A percentile compares a stretch with the other conserved stretches of the same genome.
phyloP scores from a whole-genome alignment of 176 grass and related monocot genomes.

The Aegilops bicornis region DNA sequence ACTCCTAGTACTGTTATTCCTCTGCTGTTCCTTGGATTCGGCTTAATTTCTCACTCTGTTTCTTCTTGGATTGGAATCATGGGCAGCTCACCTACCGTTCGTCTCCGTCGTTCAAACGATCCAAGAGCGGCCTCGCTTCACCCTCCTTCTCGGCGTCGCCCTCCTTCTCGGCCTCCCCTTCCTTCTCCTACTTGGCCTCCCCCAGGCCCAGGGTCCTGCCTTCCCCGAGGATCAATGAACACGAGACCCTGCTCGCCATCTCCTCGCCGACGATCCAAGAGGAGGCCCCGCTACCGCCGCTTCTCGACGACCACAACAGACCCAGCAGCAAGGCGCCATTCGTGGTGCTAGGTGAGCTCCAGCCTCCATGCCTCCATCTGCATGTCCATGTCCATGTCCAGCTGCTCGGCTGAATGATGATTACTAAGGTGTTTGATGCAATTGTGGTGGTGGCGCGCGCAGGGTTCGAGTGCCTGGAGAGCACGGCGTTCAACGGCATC shows the following conservation, averaged over 20 bases:
- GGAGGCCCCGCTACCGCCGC: background rate
- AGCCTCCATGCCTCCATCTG: background rate
- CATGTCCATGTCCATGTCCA: too few species aligned
- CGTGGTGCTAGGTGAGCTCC: slow-evolving; percentile 19
- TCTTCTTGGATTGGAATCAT: too few species aligned
- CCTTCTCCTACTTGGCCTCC: background rate
- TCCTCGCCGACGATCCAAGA: background rate
- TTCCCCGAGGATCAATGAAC: background rate
- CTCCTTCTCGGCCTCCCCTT: too few species aligned
- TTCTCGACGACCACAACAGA: background rate
- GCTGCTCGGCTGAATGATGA: too few species aligned
- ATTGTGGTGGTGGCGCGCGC: background rate
- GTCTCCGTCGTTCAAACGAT: too few species aligned
- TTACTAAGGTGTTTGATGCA: too few species aligned
- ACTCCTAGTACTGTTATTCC: background rate
- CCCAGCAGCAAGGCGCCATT: slow-evolving; percentile 19
- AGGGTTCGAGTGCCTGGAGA: slow-evolving; percentile 64
- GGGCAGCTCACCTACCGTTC: too few species aligned
- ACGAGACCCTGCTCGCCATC: background rate
- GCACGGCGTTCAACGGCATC: slow-evolving; percentile 52
- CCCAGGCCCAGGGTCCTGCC: background rate
- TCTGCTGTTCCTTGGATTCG: background rate
- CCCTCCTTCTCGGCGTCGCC: too few species aligned
- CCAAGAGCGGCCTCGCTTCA: too few species aligned
- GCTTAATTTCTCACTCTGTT: background rate